Conservation (phyloP, 805 yeast species). For the Cyberlindnera nakhonratchasimensis region DNA sequence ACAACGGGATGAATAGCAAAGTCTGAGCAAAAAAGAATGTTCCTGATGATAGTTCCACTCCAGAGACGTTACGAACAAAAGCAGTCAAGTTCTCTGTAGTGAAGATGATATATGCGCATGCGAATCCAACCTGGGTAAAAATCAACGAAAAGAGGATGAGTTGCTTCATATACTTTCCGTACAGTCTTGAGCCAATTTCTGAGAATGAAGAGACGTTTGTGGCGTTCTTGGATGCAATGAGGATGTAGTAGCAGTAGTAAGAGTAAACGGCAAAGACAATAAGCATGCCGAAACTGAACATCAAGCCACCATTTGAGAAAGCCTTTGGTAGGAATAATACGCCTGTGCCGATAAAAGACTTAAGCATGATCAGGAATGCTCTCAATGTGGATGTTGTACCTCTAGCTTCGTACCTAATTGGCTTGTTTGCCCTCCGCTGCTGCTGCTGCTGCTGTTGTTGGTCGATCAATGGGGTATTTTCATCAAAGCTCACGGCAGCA, state of each 20-base stretch:
- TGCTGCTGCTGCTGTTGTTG: conserved; percentile 14
- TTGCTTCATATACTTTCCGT: conserved; percentile 62
- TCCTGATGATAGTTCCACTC: conserved; percentile 37
- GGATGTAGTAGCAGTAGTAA: conserved; percentile 71
- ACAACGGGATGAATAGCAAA: conserved; percentile 58
- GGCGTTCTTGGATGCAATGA: conserved; percentile 54
- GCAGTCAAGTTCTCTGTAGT: conserved; percentile 71
- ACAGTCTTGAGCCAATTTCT: conserved; percentile 63
- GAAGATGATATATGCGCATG: conserved; percentile 77
- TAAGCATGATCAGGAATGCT: conserved; percentile 66
- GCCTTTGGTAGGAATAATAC: conserved; percentile 68
- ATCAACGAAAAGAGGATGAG: conserved; percentile 62
- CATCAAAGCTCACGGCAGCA: conserved; percentile 26
- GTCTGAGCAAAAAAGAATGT: conserved; percentile 53
- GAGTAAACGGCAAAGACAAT: conserved; percentile 65
- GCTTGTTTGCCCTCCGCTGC: conserved; percentile 8
- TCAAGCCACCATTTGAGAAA: conserved; percentile 67
- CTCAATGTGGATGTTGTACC: conserved; percentile 74
- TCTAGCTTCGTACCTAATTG: conserved; percentile 29
- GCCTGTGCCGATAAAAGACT: conserved; percentile 78
- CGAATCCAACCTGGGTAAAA: conserved; percentile 74
- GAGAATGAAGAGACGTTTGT: conserved; percentile 73
- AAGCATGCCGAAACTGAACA: conserved; percentile 51
- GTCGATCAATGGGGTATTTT: conserved; percentile 27
- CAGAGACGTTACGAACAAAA: conserved; percentile 51